phyloP scores from a whole-genome alignment of 148 eudicot genomes.

The Vaccinium vitisidaea region DNA sequence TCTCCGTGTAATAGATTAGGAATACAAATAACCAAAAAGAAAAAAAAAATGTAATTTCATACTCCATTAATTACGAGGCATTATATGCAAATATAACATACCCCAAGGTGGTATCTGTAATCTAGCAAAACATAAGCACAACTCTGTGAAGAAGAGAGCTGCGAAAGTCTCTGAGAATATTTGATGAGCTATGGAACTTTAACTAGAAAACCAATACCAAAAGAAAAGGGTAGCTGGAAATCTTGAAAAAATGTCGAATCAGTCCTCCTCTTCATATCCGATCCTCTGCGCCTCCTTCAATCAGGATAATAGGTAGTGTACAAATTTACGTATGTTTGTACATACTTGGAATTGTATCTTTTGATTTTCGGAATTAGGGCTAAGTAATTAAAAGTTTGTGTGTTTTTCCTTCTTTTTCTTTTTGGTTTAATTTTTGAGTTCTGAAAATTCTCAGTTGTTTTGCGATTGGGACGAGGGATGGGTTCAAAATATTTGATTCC shows the following conservation, averaged over 20 bases:
- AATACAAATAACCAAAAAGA: no score
- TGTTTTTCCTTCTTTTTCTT: background rate
- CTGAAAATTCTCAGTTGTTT: constrained; percentile 49
- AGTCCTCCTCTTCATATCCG: constrained; percentile 12
- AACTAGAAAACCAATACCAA: background rate
- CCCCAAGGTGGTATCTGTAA: background rate
- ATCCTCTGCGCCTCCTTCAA: constrained; percentile 27
- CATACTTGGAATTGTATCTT: background rate
- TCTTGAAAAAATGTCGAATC: constrained; percentile 5
- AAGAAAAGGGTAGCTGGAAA: background rate
- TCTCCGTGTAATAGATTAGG: no score
- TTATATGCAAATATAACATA: background rate
- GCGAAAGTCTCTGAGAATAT: background rate
- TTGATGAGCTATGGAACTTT: background rate
- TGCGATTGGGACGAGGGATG: constrained; percentile 79
- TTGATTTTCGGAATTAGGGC: background rate
- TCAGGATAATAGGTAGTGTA: constrained; percentile 22
- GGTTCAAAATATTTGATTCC: constrained; percentile 74
- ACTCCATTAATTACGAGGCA: background rate
- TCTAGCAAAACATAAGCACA: background rate
- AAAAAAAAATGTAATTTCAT: background rate
- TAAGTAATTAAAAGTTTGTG: background rate
- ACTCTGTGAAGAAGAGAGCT: background rate
- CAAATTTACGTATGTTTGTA: background rate
- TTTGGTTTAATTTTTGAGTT: background rate